phyloP scores from a whole-genome alignment of 2,329 filamentous ascomycete genomes.

The Amauroascus verrucosus region DNA sequence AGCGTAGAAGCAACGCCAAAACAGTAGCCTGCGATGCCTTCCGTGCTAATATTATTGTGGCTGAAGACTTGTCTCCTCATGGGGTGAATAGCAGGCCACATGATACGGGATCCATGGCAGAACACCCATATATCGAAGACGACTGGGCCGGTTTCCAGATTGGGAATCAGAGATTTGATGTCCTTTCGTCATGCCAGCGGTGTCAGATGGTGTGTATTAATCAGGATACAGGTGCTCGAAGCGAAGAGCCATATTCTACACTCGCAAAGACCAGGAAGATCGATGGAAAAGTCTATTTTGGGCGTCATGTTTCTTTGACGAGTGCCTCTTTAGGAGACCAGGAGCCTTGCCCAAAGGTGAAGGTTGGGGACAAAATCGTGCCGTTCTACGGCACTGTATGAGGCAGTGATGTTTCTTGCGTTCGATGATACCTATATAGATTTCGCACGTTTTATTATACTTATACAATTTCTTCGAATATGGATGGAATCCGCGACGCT shows the following conservation, averaged over 20 bases:
- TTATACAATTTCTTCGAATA: too few species aligned
- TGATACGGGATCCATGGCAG: slow-evolving; percentile 3
- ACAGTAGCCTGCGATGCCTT: slow-evolving; percentile 65
- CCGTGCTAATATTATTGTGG: slow-evolving; percentile 76
- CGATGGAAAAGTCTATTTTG: slow-evolving; percentile 80
- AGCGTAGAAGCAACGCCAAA: slow-evolving; percentile 25
- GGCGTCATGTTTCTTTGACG: slow-evolving; percentile 55
- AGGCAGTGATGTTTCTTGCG: neutral
- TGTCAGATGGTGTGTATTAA: slow-evolving; percentile 97
- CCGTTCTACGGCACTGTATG: slow-evolving; percentile 22
- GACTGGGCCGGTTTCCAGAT: slow-evolving; percentile 60
- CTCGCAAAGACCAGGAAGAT: slow-evolving; percentile 76
- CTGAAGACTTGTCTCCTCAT: slow-evolving; percentile 37
- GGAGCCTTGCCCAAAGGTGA: slow-evolving; percentile 23
- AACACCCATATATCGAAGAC: slow-evolving; percentile 60
- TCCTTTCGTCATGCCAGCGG: slow-evolving; percentile 73
- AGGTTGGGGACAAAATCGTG: slow-evolving; percentile 33
- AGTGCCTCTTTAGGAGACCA: slow-evolving; percentile 13
- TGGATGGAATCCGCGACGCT: too few species aligned
- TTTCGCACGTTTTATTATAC: neutral
- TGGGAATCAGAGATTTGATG: slow-evolving; percentile 43
- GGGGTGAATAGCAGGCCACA: neutral
- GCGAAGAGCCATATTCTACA: slow-evolving; percentile 79
- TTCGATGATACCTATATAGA: neutral
- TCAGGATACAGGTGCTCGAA: slow-evolving; percentile 65